phyloP scores from a whole-genome alignment of 2,329 filamentous ascomycete species.

The Didymosphaeria variabile region DNA sequence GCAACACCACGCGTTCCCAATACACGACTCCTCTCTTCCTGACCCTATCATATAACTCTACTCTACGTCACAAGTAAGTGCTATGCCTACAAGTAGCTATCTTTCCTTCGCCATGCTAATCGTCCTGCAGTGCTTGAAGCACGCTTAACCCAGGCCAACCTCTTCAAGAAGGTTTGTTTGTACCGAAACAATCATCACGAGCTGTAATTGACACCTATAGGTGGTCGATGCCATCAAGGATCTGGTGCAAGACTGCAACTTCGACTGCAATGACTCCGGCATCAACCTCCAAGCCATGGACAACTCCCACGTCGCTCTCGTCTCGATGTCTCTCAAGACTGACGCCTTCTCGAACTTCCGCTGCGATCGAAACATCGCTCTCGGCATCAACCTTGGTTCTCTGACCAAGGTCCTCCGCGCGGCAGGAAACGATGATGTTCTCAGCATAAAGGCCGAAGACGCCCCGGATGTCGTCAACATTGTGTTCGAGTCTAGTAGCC shows the following conservation, averaged over 20 bases:
- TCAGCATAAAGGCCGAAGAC: slow-evolving; percentile 98
- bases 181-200: background rate
- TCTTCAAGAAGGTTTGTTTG: slow-evolving; percentile 85
- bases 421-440: slow-evolving; percentile 90
- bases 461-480: slow-evolving; percentile 95
- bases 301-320: slow-evolving; percentile 98
- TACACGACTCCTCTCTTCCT: slow-evolving; percentile 12
- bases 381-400: slow-evolving; percentile 95
- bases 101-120: slow-evolving; percentile 28
- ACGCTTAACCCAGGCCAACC: slow-evolving; percentile 90
- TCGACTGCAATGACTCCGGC: slow-evolving; percentile 99
- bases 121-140: slow-evolving; percentile 82
- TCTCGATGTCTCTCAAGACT: slow-evolving; percentile 98
- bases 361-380: slow-evolving; percentile 98
- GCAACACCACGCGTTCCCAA: background rate
- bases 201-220: slow-evolving; percentile 56
- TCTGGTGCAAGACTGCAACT: slow-evolving; percentile 99
- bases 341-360: slow-evolving; percentile 95
- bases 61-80: slow-evolving; percentile 32
- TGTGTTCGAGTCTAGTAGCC: slow-evolving; percentile 88
- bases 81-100: background rate
- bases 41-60: slow-evolving; percentile 3
- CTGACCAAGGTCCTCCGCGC: slow-evolving; percentile 97
- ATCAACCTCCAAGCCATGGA: slow-evolving; percentile 99
- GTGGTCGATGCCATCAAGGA: slow-evolving; percentile 99